phyloP scores from a whole-genome alignment of 495 filamentous ascomycete genomes.

The Entonaema liquescens region DNA sequence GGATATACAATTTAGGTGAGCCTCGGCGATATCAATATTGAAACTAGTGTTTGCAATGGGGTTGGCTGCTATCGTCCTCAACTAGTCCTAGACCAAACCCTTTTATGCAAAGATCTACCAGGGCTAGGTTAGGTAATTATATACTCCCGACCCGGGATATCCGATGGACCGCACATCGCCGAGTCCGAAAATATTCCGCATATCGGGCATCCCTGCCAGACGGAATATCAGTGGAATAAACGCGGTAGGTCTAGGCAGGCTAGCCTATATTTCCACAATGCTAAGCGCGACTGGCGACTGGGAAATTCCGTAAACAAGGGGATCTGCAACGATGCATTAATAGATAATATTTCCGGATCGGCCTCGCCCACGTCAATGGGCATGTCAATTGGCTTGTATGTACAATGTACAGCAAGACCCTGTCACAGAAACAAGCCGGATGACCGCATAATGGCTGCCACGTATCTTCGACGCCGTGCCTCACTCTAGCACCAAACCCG shows the following conservation, averaged over 20 bases:
- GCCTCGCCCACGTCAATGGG: background rate
- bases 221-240: background rate
- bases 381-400: background rate
- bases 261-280: background rate
- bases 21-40: background rate
- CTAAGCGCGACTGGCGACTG: background rate
- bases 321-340: background rate
- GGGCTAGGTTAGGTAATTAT: background rate
- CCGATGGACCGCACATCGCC: background rate
- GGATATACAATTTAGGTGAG: background rate
- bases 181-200: background rate
- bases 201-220: background rate
- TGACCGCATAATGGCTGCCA: slow-evolving; percentile 39
- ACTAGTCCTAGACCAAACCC: background rate
- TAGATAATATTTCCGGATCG: background rate
- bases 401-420: slow-evolving; percentile 8
- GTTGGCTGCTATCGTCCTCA: background rate
- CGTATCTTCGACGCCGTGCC: slow-evolving; percentile 25
- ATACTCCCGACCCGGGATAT: background rate
- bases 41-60: background rate
- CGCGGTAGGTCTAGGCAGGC: background rate
- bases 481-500: slow-evolving; percentile 11
- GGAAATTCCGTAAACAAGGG: slow-evolving; percentile 12
- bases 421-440: slow-evolving; percentile 28
- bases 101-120: background rate